Evolutionary conservation across 2,329 filamentous ascomycete species (phyloP), one percentile per base, ranked within the genome.

Genomic region (Paradendryphiella salina): DNA sequence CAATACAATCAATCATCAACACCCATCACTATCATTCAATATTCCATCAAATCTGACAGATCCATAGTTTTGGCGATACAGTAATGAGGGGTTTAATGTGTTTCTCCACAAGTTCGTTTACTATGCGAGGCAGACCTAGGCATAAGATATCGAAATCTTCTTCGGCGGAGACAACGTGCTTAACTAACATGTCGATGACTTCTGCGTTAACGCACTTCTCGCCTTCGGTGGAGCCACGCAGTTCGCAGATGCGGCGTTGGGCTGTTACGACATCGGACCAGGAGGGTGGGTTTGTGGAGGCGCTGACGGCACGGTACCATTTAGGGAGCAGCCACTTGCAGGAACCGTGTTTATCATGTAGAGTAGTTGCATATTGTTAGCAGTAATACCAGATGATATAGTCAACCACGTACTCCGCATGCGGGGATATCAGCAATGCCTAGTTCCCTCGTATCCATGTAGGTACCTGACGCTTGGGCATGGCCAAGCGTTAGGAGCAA

Each of bases 31-130:
- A n/a, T n/a, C n/a, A n/a, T n/a, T n/a, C n/a, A n/a, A n/a, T n/a
- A n/a, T n/a, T n/a, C n/a, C n/a, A n/a, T n/a, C n/a, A n/a, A n/a
- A n/a, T n/a, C n/a, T n/a, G n/a, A n/a, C n/a, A n/a, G n/a, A n/a
- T n/a, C 90, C 92, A 97, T 1, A 96, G 82, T 20, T 85, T 82
- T 0, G 86, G 82, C 1, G 89, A 86, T 20, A 81, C 79, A 0
- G 94, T 99, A 67, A 97, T 95, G 3, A 97, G 80, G 0, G 94
- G 93, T 0, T 87, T 82, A 18, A 99, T 76, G 11, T 83, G 77
- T 17, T 84, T 80, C 62, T 96, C 90, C 5, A 97, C 70, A 17
- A 97, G 80, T 5, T 85, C 81, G 39, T 88, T 80, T 29, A 93
- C 80, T 44, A 87, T 80, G 35, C 83, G 79, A 41, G 84, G 79